phyloP scores from a whole-genome alignment of 169 alveolate genomes.

The Babesia bigemina region DNA sequence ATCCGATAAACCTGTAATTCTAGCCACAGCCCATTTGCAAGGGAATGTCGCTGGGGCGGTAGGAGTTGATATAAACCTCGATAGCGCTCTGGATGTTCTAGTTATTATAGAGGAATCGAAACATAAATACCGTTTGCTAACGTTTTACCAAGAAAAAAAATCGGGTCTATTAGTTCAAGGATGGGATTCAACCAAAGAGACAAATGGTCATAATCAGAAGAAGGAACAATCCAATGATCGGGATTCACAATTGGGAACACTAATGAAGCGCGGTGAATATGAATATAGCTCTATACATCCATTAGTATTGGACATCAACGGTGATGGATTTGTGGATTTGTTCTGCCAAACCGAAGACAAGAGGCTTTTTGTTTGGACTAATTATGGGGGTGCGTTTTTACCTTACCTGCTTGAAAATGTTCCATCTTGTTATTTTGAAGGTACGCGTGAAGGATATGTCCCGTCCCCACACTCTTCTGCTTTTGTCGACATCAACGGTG shows the following conservation, averaged over 20 bases:
- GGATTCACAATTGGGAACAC: too few species aligned
- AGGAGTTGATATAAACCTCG: slow-evolving; percentile 72
- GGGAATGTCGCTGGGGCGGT: slow-evolving; percentile 66
- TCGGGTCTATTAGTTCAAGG: slow-evolving; percentile 1
- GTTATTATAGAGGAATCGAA: slow-evolving; percentile 53
- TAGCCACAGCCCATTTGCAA: slow-evolving; percentile 39
- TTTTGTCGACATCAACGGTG: slow-evolving; percentile 85
- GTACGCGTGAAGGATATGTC: slow-evolving; percentile 62
- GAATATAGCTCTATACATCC: slow-evolving; percentile 77
- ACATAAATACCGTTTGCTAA: slow-evolving; percentile 30
- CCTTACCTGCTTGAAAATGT: slow-evolving; percentile 61
- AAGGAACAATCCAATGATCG: slow-evolving; percentile 13
- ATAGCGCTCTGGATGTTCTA: slow-evolving; percentile 67
- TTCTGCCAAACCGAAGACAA: slow-evolving; percentile 68
- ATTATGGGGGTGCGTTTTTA: slow-evolving; percentile 45
- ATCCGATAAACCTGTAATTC: neutral
- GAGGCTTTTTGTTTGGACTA: slow-evolving; percentile 73
- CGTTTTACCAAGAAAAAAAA: slow-evolving; percentile 21
- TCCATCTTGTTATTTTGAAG: slow-evolving; percentile 36
- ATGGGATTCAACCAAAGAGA: slow-evolving; percentile 48
- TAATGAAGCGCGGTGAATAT: slow-evolving; percentile 21
- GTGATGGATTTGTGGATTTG: slow-evolving; percentile 81
- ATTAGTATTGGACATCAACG: slow-evolving; percentile 79
- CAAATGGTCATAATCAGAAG: slow-evolving; percentile 12
- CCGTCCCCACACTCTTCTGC: slow-evolving; percentile 82